Evolutionary conservation across 768 basidiomycete genomes (phyloP), one percentile per base, ranked within the genome.

Genomic region (Rhizopogon roseolus): DNA sequence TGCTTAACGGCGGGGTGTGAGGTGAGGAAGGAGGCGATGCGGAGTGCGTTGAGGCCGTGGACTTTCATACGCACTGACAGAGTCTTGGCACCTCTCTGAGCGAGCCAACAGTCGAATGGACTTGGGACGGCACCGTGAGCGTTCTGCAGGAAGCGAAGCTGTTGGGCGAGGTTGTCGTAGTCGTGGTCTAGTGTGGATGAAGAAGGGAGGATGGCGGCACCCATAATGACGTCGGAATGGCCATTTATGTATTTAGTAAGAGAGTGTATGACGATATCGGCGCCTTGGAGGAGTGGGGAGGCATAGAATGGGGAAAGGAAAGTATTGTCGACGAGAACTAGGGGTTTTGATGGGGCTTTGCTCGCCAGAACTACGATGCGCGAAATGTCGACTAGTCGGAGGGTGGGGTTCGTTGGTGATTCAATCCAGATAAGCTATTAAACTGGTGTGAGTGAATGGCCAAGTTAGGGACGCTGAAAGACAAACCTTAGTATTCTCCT

Each of bases 191-290:
- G 46, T 10, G 46, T 36, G 14, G 46, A 48, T 3, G 5, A 22
- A 0, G 77, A 61, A 7, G 89, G 84, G 6, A 94, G 77, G 59
- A 94, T 83, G 52, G 88, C 69, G 0, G 86, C 85, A 41, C 95
- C 95, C 81, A 94, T 90, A 62, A 97, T 77, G 65, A 96, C 90
- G 66, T 98, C 95, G 0, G 89, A 89, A 71, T 97, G 95, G 0
- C 96, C 96, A 65, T 93, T 91, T 64, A 96, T 76, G 73, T 96
- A 97, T 70, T 98, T 97, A 0, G 87, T 92, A 40, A 94, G 75
- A 22, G 77, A 81, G 75, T 97, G 93, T 5, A 93, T 57, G 60
- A 93, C 90, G 59, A 97, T 74, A 66, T 96, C 93, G 13, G 93
- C 96, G 13, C 88, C 83, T 27, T 81, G 85, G 53, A 88, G 79